These are phyloP conservation scores for Beauveria sp. DNA, from an alignment of 2,329 filamentous ascomycete genomes.

Conservation along the genomic window DNA sequence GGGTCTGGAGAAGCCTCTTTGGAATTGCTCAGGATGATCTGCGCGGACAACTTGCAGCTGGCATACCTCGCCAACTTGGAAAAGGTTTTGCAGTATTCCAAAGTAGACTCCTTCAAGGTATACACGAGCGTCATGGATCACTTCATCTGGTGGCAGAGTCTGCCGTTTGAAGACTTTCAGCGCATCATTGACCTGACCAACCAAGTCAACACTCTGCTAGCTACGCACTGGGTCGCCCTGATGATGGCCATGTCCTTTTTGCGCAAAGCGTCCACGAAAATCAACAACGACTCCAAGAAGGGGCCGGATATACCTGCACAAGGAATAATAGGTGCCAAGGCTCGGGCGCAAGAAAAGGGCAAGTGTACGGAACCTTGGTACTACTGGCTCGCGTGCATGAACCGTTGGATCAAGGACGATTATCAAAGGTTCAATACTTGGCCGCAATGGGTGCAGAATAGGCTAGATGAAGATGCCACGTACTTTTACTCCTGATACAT, in stretches of 20 bases:
- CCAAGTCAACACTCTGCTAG: neutral
- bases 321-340: neutral
- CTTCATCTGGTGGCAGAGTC: neutral
- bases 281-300: neutral
- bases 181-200: neutral
- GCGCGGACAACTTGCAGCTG: neutral
- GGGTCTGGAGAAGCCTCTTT: neutral
- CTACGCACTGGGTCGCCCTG: neutral
- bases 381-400: constrained; percentile 5
- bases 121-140: constrained; percentile 1
- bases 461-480: neutral
- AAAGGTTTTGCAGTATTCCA: neutral
- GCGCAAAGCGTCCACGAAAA: neutral
- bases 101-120: neutral
- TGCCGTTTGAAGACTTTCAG: neutral
- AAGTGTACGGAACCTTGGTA: constrained; percentile 1
- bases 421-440: neutral
- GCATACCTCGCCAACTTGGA: neutral
- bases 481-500: neutral
- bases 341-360: neutral
- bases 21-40: neutral
- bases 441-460: constrained; percentile 7
- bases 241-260: constrained; percentile 5
- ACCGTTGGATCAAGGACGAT: neutral
- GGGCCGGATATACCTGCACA: too few relatives aligned